These are phyloP conservation scores for Rhizopogon salebrosus DNA, from an alignment of 768 basidiomycete species.

Conservation along the genomic window DNA sequence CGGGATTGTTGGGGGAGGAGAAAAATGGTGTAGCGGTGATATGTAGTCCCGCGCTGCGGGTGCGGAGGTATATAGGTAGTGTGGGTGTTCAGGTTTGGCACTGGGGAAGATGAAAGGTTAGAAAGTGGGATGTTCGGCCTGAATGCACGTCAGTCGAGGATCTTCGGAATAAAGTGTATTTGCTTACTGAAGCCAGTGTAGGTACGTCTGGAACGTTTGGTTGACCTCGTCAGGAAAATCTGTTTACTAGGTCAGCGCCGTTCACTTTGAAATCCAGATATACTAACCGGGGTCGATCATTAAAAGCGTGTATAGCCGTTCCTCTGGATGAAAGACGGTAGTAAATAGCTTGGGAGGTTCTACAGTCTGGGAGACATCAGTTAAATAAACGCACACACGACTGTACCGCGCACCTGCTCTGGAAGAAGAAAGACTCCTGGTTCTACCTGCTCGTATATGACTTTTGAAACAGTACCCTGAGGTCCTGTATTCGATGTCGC, in stretches of 20 bases:
- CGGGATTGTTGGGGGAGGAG: constrained; percentile 64
- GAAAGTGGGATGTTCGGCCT: constrained; percentile 84
- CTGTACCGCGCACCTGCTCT: constrained; percentile 49
- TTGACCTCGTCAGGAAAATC: constrained; percentile 78
- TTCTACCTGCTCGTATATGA: constrained; percentile 42
- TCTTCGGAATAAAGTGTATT: constrained; percentile 2
- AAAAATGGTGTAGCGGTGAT: constrained; percentile 84
- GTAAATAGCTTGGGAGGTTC: constrained; percentile 60
- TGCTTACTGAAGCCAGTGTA: constrained; percentile 83
- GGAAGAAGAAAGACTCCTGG: constrained; percentile 68
- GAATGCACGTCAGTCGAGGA: constrained; percentile 6
- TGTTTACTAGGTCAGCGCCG: constrained; percentile 18
- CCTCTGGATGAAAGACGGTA: constrained; percentile 78
- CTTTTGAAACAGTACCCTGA: constrained; percentile 16
- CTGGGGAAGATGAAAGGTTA: constrained; percentile 38
- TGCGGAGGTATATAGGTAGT: constrained; percentile 87
- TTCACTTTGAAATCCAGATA: constrained; percentile 19
- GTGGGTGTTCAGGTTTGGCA: constrained; percentile 45
- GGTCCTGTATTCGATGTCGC: constrained; percentile 18
- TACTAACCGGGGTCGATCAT: constrained; percentile 79
- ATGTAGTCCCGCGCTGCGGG: constrained; percentile 82
- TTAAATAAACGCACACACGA: constrained; percentile 1
- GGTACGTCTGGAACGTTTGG: constrained; percentile 61
- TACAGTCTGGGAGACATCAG: constrained; percentile 43
- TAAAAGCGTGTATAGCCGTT: constrained; percentile 79